Conservation (phyloP, 192 early-diverging fungal species). For the Chytriomyces confervae region DNA sequence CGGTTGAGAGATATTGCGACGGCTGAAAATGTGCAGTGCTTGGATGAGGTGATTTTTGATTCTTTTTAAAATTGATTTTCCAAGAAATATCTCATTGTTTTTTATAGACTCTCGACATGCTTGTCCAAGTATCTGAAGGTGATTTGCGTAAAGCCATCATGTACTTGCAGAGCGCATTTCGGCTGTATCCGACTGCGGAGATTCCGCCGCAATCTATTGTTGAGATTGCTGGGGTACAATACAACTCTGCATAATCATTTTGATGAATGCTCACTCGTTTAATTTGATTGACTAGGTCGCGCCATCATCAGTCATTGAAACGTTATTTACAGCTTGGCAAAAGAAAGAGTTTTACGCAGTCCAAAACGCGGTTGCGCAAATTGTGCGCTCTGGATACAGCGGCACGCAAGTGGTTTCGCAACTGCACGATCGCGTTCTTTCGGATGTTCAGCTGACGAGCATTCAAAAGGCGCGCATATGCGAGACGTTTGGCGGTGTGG, state of each 20-base stretch:
- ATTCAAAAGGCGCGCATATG: constrained; percentile 78
- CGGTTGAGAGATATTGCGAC: constrained; percentile 71
- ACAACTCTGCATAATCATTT: neutral
- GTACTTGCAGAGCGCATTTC: constrained; percentile 83
- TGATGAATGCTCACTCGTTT: constrained; percentile 23
- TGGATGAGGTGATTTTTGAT: constrained; percentile 51
- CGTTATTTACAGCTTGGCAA: constrained; percentile 65
- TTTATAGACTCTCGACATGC: constrained; percentile 61
- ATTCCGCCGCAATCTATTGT: constrained; percentile 63
- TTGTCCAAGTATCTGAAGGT: constrained; percentile 81
- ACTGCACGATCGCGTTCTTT: constrained; percentile 71
- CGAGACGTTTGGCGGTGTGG: constrained; percentile 67
- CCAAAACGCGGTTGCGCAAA: constrained; percentile 57
- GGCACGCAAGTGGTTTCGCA: constrained; percentile 76
- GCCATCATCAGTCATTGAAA: constrained; percentile 67
- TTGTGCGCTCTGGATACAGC: constrained; percentile 77
- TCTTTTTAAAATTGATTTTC: neutral
- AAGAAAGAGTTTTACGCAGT: constrained; percentile 54
- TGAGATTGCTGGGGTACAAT: constrained; percentile 80
- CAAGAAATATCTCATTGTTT: neutral
- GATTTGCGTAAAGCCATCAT: constrained; percentile 93
- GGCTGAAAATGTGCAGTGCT: constrained; percentile 69
- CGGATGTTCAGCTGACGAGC: constrained; percentile 64
- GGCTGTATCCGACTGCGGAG: constrained; percentile 55
- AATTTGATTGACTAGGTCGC: constrained; percentile 54